Base-by-base conservation (phyloP, 192 early-diverging fungal species). In the Hyaloraphidium curvatum region DNA sequence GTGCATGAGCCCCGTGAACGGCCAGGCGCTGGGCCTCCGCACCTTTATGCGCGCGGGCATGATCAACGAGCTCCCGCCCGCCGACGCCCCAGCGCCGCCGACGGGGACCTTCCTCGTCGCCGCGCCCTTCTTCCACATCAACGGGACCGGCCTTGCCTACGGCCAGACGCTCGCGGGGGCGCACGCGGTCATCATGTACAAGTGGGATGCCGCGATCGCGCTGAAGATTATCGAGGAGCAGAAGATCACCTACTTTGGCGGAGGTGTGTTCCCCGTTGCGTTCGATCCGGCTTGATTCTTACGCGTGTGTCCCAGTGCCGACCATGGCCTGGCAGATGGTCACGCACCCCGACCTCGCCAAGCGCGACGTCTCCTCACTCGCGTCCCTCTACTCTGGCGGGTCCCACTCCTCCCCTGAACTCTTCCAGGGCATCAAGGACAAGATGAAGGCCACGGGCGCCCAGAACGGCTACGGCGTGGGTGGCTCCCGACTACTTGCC, bases 281-380 rank as follows among this genome's bases (percentile, higher is more conserved):
- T 17, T 11, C 17, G 35, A 13, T 37, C 17, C 11, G 35, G 11
- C 35, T 37, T 37, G 35, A 13, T 37, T 37, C 11, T 17, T 37
- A 11, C 35, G 17, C 17, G 11, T 37, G 35, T 37, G 11, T 37
- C 17, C 17, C 35, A 37, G 59, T 61, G 17, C 59, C 59, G 30
- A 59, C 55, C 3, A 50, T 61, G 55, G 28, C 50, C 19, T 30
- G 25, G 54, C 53, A 59, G 53, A 25, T 59, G 22, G 26, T 55
- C 40, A 31, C 11, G 22, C 59, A 59, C 50, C 59, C 59, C 16
- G 55, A 52, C 22, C 28, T 59, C 21, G 23, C 7, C 3, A 43
- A 39, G 28, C 40, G 29, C 30, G 53, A 59, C 30, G 3, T 57
- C 16, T 43, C 53, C 13, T 55, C 58, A 3, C 35, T 37, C 17